phyloP scores from a whole-genome alignment of 202 grass and related monocot genomes.

The Elaeis oleifera region DNA sequence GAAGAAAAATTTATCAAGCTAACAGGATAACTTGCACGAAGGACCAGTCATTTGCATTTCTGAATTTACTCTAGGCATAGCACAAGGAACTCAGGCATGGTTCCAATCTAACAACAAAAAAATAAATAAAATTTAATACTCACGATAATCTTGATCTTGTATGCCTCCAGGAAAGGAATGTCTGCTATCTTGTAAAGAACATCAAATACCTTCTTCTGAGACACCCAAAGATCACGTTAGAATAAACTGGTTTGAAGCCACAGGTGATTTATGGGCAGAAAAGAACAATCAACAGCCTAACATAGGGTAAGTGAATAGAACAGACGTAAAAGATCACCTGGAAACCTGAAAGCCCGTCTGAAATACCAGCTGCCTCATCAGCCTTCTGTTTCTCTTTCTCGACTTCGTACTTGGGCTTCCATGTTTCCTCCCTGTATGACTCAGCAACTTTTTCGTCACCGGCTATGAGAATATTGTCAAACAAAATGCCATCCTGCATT shows the following conservation, averaged over 20 bases:
- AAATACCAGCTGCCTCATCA: background rate
- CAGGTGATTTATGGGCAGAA: too few relatives aligned
- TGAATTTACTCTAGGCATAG: too few relatives aligned
- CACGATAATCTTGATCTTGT: slow-evolving; percentile 15
- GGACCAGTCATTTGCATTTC: too few relatives aligned
- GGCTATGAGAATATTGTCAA: slow-evolving; percentile 19
- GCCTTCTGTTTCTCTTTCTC: slow-evolving; percentile 18
- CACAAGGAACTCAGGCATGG: background rate
- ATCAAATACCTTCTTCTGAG: slow-evolving; percentile 20
- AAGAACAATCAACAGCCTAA: too few relatives aligned
- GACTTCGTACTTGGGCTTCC: slow-evolving; percentile 11
- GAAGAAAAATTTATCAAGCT: too few relatives aligned
- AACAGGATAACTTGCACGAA: too few relatives aligned
- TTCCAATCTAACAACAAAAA: background rate
- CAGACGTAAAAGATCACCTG: background rate
- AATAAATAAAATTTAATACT: background rate
- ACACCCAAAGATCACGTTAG: background rate
- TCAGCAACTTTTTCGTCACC: slow-evolving; percentile 12
- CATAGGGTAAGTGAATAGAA: too few relatives aligned
- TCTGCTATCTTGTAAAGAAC: slow-evolving; percentile 14
- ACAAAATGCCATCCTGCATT: slow-evolving; percentile 17
- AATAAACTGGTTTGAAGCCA: background rate
- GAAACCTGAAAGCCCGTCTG: slow-evolving; percentile 3
- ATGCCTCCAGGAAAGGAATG: slow-evolving; percentile 8
- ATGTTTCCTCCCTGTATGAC: slow-evolving; percentile 6